Evolutionary conservation across 1,139 yeast genomes (phyloP), one percentile per base, ranked within the genome.

Genomic region (Arxiozyma telluris): DNA sequence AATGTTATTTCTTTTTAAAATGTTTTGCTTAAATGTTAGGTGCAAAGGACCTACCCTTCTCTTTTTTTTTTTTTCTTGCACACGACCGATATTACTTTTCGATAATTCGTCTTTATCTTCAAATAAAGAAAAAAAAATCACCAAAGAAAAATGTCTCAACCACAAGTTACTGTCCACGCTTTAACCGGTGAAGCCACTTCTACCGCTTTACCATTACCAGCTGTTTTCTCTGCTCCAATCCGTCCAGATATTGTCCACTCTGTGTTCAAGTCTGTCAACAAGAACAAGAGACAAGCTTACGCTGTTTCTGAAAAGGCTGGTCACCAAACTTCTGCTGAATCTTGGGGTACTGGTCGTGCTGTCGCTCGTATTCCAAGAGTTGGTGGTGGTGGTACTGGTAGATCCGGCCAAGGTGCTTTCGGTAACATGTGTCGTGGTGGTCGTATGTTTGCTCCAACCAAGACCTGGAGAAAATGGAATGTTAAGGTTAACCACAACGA

Each of bases 341-440:
- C 98, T 64, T 93, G 98, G 98, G 98, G 98, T 89, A 94, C 98
- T 71, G 98, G 98, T 85, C 91, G 98, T 84, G 98, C 98, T 80
- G 97, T 93, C 75, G 98, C 98, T 81, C 93, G 98, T 85, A 91
- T 93, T 78, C 98, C 98, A 83, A 91, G 98, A 86, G 98, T 93
- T 76, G 96, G 96, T 80, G 98, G 98, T 83, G 91, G 96, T 77
- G 98, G 98, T 87, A 93, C 98, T 77, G 97, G 90, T 95, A 93
- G 98, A 82, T 84, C 98, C 68, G 98, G 98, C 79, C 98, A 93
- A 82, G 98, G 91, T 78, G 98, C 98, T 76, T 93, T 93, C 84
- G 98, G 98, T 85, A 93, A 93, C 94, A 93, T 93, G 98, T 93
- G 98, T 86, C 93, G 98, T 82, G 97, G 98, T 79, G 98, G 98